Percentiles rank a stretch among this genome's conserved stretches.
Conservation (phyloP, 2,329 filamentous ascomycete species). For the Exophiala oligosperma region DNA sequence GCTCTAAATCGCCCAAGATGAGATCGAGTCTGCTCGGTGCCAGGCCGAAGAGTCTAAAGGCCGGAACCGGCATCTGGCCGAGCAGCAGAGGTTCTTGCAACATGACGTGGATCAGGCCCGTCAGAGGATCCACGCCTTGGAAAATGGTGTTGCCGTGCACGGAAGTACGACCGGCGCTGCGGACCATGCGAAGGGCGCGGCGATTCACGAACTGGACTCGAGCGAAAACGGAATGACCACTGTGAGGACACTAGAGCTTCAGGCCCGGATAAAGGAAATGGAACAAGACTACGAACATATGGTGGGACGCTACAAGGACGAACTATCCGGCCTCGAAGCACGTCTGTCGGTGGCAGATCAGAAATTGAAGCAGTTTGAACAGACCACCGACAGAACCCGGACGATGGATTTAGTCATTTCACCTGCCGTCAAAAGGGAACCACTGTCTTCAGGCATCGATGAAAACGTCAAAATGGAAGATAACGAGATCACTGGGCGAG, state of each 20-base stretch:
- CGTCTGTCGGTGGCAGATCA: conserved; percentile 1
- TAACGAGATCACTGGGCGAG: not conserved
- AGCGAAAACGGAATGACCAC: conserved; percentile 8
- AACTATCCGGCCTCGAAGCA: conserved; percentile 5
- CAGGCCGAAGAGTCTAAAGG: conserved; percentile 8
- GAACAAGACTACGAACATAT: conserved; percentile 1
- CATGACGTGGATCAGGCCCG: conserved; percentile 1
- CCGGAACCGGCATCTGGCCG: not conserved
- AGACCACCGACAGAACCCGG: not conserved
- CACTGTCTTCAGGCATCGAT: not conserved
- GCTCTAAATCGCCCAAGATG: conserved; percentile 1
- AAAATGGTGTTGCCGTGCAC: conserved; percentile 1
- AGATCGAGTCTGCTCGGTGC: conserved; percentile 2
- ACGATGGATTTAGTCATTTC: not conserved
- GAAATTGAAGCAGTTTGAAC: conserved; percentile 7
- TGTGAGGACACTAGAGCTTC: conserved; percentile 2
- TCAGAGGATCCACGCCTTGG: conserved; percentile 5
- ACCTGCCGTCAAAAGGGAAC: not conserved
- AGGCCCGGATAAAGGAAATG: conserved; percentile 7
- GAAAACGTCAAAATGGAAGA: not conserved
- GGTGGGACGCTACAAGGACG: conserved; percentile 8
- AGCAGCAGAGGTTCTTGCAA: conserved; percentile 3
- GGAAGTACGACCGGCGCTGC: conserved; percentile 1
- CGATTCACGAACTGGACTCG: conserved; percentile 10
- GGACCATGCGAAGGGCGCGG: conserved; percentile 2